These are phyloP conservation scores for Kwoniella dejecticola DNA, from an alignment of 768 basidiomycete genomes.

Conservation along the genomic window DNA sequence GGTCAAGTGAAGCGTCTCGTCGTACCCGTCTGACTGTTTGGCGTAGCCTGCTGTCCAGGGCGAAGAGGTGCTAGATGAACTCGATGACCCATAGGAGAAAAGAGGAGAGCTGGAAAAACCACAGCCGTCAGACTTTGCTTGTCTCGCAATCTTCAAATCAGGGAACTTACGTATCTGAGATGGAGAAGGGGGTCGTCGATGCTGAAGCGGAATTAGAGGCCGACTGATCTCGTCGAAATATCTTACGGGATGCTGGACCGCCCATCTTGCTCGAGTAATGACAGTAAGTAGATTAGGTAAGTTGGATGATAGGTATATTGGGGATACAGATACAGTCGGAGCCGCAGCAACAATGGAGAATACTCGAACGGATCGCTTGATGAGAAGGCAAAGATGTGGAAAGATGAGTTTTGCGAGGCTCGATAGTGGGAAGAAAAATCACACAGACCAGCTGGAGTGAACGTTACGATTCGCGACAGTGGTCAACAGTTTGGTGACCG, in stretches of 20 bases:
- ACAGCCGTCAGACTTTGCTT: neutral
- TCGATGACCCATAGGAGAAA: conserved; percentile 18
- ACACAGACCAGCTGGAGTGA: neutral
- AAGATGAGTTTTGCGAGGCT: neutral
- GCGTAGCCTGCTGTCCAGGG: conserved; percentile 44
- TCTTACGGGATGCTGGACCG: neutral
- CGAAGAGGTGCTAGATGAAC: conserved; percentile 11
- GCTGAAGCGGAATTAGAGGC: conserved; percentile 4
- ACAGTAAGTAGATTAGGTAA: neutral
- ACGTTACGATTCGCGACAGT: neutral
- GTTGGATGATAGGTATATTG: neutral
- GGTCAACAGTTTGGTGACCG: neutral
- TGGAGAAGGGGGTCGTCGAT: conserved; percentile 27
- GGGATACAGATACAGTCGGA: too few relatives aligned
- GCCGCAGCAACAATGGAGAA: too few relatives aligned
- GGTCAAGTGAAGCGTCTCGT: conserved; percentile 43
- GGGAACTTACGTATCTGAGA: conserved; percentile 40
- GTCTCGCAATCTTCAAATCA: neutral
- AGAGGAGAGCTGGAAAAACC: conserved; percentile 30
- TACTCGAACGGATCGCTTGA: neutral
- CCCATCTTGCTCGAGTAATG: neutral
- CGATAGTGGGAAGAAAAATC: neutral
- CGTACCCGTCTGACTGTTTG: conserved; percentile 36
- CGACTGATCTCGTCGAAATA: conserved; percentile 11
- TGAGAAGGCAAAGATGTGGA: neutral